Evolutionary conservation across 2,329 filamentous ascomycete genomes (phyloP).

Genomic region (Phaeosphaeriaceae sp.): DNA sequence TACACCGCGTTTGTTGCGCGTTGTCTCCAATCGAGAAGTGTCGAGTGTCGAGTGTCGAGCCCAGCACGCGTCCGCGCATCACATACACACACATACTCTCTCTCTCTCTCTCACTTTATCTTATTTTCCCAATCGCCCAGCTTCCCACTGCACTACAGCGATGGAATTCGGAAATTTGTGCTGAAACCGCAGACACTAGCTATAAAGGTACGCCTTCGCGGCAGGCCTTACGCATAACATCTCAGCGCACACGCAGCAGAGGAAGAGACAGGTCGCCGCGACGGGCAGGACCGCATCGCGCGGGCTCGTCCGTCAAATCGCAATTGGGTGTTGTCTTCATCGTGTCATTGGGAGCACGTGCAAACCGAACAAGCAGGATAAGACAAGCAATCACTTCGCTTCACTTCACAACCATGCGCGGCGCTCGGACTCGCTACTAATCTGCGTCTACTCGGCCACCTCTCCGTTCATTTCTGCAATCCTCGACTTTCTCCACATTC

Average conservation of each 20-base stretch:
- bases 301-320: conserved; percentile 28
- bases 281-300: conserved; percentile 34
- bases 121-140: conserved; percentile 13
- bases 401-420: conserved; percentile 40
- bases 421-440: conserved; percentile 66
- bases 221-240: conserved; percentile 53
- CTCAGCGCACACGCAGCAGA: conserved; percentile 67
- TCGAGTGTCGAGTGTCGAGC: conserved; percentile 30
- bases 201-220: conserved; percentile 73
- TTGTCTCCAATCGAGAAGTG: conserved; percentile 30
- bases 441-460: conserved; percentile 74
- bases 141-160: conserved; percentile 26
- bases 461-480: conserved; percentile 65
- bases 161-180: conserved; percentile 32
- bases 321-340: conserved; percentile 18
- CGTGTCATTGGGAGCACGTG: conserved; percentile 18
- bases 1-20: conserved; percentile 38
- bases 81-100: too few species aligned
- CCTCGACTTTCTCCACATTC: conserved; percentile 70
- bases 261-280: conserved; percentile 4
- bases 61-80: too few species aligned
- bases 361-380: conserved; percentile 21
- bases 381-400: conserved; percentile 24
- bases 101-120: too few species aligned
- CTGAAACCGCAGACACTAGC: conserved; percentile 46